Conservation (phyloP, 1,284 basidiomycete species). For the Exobasidium cylindrosporum region DNA sequence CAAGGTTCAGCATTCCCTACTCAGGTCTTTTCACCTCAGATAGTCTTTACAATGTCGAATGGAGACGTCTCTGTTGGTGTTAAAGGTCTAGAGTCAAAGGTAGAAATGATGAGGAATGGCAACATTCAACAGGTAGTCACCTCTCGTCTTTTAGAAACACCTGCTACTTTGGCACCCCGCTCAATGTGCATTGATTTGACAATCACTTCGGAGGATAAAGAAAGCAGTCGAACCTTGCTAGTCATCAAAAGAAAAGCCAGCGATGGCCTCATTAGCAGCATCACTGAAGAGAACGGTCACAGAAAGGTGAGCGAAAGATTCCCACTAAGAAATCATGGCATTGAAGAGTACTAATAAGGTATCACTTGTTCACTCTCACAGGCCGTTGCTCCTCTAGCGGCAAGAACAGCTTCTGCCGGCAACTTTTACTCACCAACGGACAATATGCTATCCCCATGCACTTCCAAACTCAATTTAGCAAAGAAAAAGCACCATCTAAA, state of each 20-base stretch:
- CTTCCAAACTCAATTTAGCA: constrained; percentile 51
- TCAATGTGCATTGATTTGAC: constrained; percentile 44
- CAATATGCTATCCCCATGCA: constrained; percentile 51
- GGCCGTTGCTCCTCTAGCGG: constrained; percentile 48
- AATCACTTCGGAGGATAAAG: neutral
- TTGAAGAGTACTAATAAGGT: neutral
- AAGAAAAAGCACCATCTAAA: constrained; percentile 45
- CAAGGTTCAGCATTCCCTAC: constrained; percentile 9
- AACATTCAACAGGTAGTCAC: constrained; percentile 21
- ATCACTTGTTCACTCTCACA: constrained; percentile 3
- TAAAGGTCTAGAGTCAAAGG: constrained; percentile 25
- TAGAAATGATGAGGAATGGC: constrained; percentile 19
- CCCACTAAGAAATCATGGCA: neutral
- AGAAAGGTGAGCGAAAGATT: constrained; percentile 32
- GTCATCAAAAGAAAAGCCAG: constrained; percentile 46
- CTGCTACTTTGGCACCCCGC: constrained; percentile 42
- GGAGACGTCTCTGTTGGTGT: constrained; percentile 48
- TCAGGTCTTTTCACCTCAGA: constrained; percentile 41
- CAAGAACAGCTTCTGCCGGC: constrained; percentile 42
- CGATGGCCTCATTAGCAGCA: constrained; percentile 43
- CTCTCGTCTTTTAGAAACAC: constrained; percentile 47
- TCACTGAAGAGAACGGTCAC: constrained; percentile 52
- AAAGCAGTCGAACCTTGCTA: constrained; percentile 37
- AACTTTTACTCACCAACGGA: constrained; percentile 52
- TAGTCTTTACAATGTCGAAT: constrained; percentile 45